Evolutionary conservation across 2,329 filamentous ascomycete genomes (phyloP).

Genomic region (Colletotrichum agaves): DNA sequence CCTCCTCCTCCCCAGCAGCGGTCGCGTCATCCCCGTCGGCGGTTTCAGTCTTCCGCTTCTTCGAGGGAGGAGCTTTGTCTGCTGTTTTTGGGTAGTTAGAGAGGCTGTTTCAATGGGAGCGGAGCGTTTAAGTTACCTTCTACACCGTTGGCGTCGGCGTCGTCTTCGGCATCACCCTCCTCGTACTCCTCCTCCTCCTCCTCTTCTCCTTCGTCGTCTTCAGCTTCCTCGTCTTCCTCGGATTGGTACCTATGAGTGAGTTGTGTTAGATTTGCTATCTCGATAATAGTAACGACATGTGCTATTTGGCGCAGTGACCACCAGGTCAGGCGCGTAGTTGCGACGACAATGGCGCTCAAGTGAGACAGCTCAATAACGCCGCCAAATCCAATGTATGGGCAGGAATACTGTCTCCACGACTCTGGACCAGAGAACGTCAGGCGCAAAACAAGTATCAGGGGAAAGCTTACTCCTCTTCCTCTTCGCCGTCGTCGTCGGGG

Average conservation of each 20-base stretch:
- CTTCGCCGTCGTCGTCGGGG: slow-evolving; percentile 61
- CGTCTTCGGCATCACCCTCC: slow-evolving; percentile 46
- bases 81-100: slow-evolving; percentile 4
- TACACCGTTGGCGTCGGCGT: slow-evolving; percentile 40
- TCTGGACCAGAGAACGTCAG: not conserved
- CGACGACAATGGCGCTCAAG: not conserved
- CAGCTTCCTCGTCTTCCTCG: slow-evolving; percentile 50
- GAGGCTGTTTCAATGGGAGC: not conserved
- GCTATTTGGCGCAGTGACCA: not conserved
- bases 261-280: not conserved
- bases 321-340: slow-evolving; percentile 13
- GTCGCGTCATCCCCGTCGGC: slow-evolving; percentile 46
- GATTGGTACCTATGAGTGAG: slow-evolving; percentile 51
- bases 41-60: slow-evolving; percentile 61
- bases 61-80: slow-evolving; percentile 58
- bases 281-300: not conserved
- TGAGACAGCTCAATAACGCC: not conserved
- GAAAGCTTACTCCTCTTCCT: slow-evolving; percentile 64
- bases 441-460: not conserved
- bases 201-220: slow-evolving; percentile 53
- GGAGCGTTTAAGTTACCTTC: slow-evolving; percentile 11
- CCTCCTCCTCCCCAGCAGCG: slow-evolving; percentile 46
- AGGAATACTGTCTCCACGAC: not conserved
- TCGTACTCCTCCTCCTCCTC: slow-evolving; percentile 51
- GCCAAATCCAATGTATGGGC: not conserved